Evolutionary conservation across 1,284 basidiomycete genomes (phyloP).

Genomic region (Irpex lacteus): DNA sequence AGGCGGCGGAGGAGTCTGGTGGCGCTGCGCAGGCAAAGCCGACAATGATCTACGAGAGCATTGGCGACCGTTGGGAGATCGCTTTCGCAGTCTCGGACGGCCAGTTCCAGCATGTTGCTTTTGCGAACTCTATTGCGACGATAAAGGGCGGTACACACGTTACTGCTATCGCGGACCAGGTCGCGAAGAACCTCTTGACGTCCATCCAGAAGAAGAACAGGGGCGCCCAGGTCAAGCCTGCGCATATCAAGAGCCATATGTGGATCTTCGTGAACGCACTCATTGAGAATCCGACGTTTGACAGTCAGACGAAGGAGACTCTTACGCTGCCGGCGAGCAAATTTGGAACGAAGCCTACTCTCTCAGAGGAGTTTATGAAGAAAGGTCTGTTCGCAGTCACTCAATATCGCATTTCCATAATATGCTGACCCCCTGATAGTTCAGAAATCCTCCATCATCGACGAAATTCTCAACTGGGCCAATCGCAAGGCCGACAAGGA

Average conservation of each 20-base stretch:
- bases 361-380: conserved; percentile 95
- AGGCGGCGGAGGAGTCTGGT: conserved; percentile 63
- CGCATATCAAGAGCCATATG: conserved; percentile 97
- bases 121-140: conserved; percentile 97
- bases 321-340: conserved; percentile 87
- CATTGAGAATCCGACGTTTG: conserved; percentile 98
- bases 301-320: conserved; percentile 99
- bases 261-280: conserved; percentile 98
- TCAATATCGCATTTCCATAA: background rate
- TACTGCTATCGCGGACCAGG: conserved; percentile 82
- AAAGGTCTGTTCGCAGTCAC: conserved; percentile 59
- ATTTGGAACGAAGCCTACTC: conserved; percentile 83
- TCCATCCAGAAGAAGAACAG: conserved; percentile 97
- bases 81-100: conserved; percentile 95
- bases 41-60: conserved; percentile 80
- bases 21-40: conserved; percentile 78
- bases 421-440: conserved; percentile 45
- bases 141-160: conserved; percentile 98
- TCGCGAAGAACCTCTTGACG: conserved; percentile 81
- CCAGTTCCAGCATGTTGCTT: conserved; percentile 91
- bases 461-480: conserved; percentile 93
- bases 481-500: conserved; percentile 96
- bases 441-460: conserved; percentile 87
- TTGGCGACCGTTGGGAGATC: conserved; percentile 89
- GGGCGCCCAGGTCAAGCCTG: conserved; percentile 86